Percentiles rank a stretch among this genome's conserved stretches.
Conservation (phyloP, 73 alveolate genomes). For the Blepharisma japonicum region DNA sequence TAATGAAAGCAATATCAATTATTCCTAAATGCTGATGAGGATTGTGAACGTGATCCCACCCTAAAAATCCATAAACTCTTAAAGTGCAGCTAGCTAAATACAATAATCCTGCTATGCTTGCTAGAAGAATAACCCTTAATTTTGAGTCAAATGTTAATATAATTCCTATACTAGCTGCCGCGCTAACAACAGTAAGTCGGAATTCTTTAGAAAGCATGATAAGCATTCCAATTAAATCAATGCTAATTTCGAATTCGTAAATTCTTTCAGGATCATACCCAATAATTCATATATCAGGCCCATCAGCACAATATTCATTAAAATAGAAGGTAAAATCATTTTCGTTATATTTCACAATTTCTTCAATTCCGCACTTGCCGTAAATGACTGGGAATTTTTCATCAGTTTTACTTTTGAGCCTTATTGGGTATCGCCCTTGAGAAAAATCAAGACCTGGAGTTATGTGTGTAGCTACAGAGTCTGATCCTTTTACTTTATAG, state of each 20-base stretch:
- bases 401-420: not conserved
- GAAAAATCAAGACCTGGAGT: conserved; percentile 16
- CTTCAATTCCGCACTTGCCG: conserved; percentile 12
- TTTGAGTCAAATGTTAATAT: no score
- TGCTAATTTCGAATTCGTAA: not conserved
- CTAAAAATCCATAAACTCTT: no score
- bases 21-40: no score
- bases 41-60: no score
- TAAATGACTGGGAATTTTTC: not conserved
- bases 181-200: not conserved
- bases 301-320: conserved; percentile 24
- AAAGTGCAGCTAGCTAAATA: no score
- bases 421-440: not conserved
- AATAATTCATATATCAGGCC: conserved; percentile 16
- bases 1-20: no score
- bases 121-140: no score
- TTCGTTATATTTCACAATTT: conserved; percentile 16
- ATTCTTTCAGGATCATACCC: not conserved
- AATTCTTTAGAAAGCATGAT: not conserved
- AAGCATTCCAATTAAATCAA: not conserved
- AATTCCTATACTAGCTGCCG: no score
- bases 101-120: no score
- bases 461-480: not conserved
- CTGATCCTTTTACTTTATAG: not conserved
- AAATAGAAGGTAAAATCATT: conserved; percentile 9